Conservation (phyloP, 805 yeast species). For the Cyberlindnera amylophila region DNA sequence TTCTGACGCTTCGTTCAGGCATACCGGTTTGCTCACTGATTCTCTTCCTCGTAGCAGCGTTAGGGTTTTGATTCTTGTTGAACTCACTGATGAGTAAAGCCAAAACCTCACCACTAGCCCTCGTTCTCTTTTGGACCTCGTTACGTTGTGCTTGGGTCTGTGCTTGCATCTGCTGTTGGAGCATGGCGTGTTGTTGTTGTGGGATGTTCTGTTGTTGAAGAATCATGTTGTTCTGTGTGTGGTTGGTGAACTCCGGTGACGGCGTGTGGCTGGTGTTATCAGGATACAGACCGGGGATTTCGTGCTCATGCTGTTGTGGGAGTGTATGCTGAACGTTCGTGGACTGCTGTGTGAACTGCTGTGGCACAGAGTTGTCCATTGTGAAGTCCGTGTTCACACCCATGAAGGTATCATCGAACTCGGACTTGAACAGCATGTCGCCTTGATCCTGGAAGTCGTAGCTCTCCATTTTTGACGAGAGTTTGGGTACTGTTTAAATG, state of each 20-base stretch:
- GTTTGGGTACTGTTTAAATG: not conserved
- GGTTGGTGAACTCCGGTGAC: constrained; percentile 6
- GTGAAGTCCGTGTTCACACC: constrained; percentile 9
- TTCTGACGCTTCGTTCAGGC: constrained; percentile 85
- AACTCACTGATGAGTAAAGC: constrained; percentile 66
- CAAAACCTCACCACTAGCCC: constrained; percentile 80
- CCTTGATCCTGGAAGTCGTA: constrained; percentile 15
- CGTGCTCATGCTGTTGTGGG: constrained; percentile 5
- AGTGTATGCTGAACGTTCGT: constrained; percentile 1
- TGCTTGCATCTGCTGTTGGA: constrained; percentile 4
- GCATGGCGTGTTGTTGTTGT: not conserved
- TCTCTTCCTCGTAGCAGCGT: constrained; percentile 62
- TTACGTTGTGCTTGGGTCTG: constrained; percentile 11
- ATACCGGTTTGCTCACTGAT: constrained; percentile 71
- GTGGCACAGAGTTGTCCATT: constrained; percentile 1
- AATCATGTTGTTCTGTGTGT: not conserved
- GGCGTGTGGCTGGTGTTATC: constrained; percentile 4
- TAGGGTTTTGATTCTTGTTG: constrained; percentile 69
- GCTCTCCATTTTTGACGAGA: constrained; percentile 10
- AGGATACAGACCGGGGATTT: not conserved
- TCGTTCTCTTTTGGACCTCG: constrained; percentile 45
- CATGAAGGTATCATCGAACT: constrained; percentile 15
- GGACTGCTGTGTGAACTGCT: constrained; percentile 3
- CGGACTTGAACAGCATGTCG: constrained; percentile 15
- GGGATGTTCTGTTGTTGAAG: not conserved